Evolutionary conservation across 306 rosid genomes (phyloP), one percentile per base, ranked within the genome.

Genomic region (Hippophae gyantsensis): DNA sequence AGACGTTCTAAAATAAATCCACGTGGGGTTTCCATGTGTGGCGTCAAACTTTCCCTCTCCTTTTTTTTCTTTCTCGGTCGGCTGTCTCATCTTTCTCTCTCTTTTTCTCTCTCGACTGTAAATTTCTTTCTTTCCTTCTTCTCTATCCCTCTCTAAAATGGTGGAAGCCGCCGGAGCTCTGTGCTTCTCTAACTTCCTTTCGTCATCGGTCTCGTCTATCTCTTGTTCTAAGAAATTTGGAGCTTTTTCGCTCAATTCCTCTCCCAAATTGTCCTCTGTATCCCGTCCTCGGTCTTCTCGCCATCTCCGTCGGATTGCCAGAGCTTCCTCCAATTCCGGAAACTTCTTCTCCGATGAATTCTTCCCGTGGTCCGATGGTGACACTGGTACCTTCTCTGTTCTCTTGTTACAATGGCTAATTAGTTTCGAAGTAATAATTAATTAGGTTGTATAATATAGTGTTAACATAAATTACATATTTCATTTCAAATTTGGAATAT

Each of bases 361-460:
- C 58, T 87, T 90, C 43, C 95, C 96, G 13, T 90, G 98, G 98
- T 58, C 76, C 58, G 70, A 86, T 23, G 75, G 70, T 13, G 77
- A 75, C 42, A 10, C 49, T 51, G 97, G 97, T 84, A 62, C 42
- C 49, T 55, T 54, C 13, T 55, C 7, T 0, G 38, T 23, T 38
- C n/a, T 49, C 7, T 8, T 26, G 41, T 44, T 44, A 41, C 43
- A 0, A 0, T 3, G 47, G 0, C 45, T n/a, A 41, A 6, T 2
- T 13, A 13, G 23, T 43, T 56, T 4, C 3, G 38, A 32, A 32
- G 38, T 32, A 32, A 32, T 32, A 2, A 32, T 32, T 56, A 7
- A 7, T 42, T 42, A 10, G 0, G 8, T 3, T 26, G 18, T 41
- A 7, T 7, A 42, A 5, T 6, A 9, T 0, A 13, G 32, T 58